Conservation (phyloP, 768 basidiomycete species). For the Fistulinella prunicolor region DNA sequence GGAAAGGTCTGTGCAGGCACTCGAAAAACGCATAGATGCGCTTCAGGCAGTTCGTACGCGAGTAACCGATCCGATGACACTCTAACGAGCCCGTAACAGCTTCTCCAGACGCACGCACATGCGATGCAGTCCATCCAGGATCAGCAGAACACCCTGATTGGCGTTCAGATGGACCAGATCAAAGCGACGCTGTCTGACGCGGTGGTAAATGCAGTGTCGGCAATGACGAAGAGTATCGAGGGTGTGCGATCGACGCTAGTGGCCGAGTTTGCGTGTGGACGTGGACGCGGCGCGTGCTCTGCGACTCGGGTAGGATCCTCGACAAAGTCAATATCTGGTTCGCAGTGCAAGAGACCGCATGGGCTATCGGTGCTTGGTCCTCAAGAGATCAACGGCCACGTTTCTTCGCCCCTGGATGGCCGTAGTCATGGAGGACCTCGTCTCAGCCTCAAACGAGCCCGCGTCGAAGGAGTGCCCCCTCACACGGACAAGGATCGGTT, state of each 20-base stretch:
- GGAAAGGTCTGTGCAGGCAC: constrained; percentile 38
- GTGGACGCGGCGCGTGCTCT: background rate
- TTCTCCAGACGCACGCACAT: constrained; percentile 53
- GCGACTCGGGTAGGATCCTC: constrained; percentile 7
- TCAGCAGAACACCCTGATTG: constrained; percentile 31
- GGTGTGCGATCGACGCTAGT: constrained; percentile 11
- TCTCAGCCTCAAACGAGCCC: constrained; percentile 10
- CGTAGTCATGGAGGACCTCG: background rate
- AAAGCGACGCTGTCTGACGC: constrained; percentile 17
- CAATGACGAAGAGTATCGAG: constrained; percentile 15
- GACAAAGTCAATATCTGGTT: background rate
- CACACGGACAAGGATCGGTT: constrained; percentile 11
- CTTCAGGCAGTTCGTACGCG: constrained; percentile 44
- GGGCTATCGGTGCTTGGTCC: background rate
- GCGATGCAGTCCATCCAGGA: constrained; percentile 55
- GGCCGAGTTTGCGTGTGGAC: constrained; percentile 1
- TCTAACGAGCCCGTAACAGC: constrained; percentile 25
- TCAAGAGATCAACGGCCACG: background rate
- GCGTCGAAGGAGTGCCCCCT: constrained; percentile 15
- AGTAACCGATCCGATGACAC: constrained; percentile 3
- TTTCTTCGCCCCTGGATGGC: constrained; percentile 14
- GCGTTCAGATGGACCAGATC: constrained; percentile 45
- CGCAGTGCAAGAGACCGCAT: constrained; percentile 4
- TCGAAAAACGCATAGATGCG: constrained; percentile 56
- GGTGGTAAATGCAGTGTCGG: constrained; percentile 18